Percentiles rank a stretch among this genome's conserved stretches.
Conservation (phyloP, 257 asterid species). For the Euphrasia confusa region DNA sequence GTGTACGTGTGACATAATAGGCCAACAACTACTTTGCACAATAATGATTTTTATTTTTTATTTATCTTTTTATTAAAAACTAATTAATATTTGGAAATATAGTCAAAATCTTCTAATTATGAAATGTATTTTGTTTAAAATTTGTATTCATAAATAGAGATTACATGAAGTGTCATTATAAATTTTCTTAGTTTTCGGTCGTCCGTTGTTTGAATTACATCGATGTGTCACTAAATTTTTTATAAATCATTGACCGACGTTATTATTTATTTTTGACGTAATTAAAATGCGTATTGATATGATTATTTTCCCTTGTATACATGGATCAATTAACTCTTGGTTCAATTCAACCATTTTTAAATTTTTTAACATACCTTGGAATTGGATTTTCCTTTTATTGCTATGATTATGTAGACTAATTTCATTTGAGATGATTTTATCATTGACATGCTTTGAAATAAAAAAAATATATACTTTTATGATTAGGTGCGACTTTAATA, state of each 20-base stretch:
- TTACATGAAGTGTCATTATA: too few relatives aligned
- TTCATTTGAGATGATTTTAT: background rate
- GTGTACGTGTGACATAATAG: slow-evolving; percentile 25
- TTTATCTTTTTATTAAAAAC: too few relatives aligned
- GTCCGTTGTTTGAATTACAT: background rate
- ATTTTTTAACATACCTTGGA: background rate
- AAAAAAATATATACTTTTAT: background rate
- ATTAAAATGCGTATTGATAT: too few relatives aligned
- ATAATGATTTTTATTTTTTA: too few relatives aligned
- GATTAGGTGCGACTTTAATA: background rate
- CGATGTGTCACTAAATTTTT: too few relatives aligned
- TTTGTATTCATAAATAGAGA: too few relatives aligned
- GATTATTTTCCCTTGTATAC: too few relatives aligned
- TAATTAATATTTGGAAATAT: too few relatives aligned
- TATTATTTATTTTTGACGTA: too few relatives aligned
- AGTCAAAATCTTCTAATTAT: background rate
- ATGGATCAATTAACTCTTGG: background rate
- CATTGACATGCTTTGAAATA: background rate
- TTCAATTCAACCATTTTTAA: background rate
- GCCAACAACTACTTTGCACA: slow-evolving; percentile 30
- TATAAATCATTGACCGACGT: too few relatives aligned
- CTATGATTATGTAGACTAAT: background rate
- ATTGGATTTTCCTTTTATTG: background rate
- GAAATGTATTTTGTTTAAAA: too few relatives aligned
- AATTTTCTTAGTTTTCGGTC: too few relatives aligned